These are phyloP conservation scores for Phlegmacium glaucopus DNA, from an alignment of 768 basidiomycete genomes.

Conservation along the genomic window DNA sequence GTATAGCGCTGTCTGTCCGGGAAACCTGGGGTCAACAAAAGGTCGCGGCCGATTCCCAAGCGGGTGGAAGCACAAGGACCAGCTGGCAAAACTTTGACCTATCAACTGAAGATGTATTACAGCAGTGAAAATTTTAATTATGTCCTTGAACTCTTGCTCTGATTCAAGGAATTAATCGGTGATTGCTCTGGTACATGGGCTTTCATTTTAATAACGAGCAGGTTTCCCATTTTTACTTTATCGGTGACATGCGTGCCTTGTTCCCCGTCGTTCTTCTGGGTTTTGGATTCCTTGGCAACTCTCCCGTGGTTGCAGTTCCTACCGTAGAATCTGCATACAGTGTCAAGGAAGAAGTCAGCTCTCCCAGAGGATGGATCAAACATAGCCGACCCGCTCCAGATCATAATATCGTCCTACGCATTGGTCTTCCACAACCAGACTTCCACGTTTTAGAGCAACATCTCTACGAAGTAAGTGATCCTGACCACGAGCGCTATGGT, in stretches of 20 bases:
- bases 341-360: constrained; percentile 29
- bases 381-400: constrained; percentile 40
- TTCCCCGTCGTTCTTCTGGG: constrained; percentile 10
- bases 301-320: constrained; percentile 16
- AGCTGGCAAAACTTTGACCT: too few relatives aligned
- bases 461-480: constrained; percentile 55
- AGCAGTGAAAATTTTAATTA: too few relatives aligned
- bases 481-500: constrained; percentile 47
- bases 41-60: too few relatives aligned
- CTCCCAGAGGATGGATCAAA: constrained; percentile 49
- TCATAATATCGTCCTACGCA: constrained; percentile 50
- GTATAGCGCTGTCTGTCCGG: too few relatives aligned
- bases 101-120: not conserved
- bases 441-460: constrained; percentile 46
- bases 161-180: not conserved
- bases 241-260: constrained; percentile 12
- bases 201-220: not conserved
- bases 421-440: constrained; percentile 52
- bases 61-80: not conserved
- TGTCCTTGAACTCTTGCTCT: not conserved
- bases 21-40: too few relatives aligned
- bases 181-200: not conserved
- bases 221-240: not conserved
- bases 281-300: constrained; percentile 13
- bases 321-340: constrained; percentile 21